A percentile compares a stretch with the other conserved stretches of the same genome.
Evolutionary conservation across 139 green algal species (phyloP).

Genomic region (Micromonas commoda): DNA sequence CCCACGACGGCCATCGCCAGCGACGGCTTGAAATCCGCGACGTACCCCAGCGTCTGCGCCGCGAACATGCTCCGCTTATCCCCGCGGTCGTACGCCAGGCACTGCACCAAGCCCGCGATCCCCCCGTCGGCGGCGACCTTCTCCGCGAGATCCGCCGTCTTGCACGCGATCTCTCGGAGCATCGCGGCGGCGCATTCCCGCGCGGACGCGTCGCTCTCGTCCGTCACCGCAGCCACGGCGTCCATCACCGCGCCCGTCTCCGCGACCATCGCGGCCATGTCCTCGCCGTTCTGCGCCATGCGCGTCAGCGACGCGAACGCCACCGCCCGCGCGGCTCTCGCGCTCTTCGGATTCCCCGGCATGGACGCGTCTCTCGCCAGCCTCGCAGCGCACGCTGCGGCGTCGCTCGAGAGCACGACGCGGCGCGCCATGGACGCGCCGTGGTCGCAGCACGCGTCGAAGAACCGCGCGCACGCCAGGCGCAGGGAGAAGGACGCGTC

Average conservation of each 20-base stretch:
- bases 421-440: background rate
- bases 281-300: background rate
- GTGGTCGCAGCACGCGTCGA: background rate
- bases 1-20: constrained; percentile 37
- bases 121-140: constrained; percentile 30
- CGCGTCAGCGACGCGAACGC: background rate
- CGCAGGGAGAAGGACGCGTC: too few relatives aligned
- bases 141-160: constrained; percentile 41
- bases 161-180: constrained; percentile 28
- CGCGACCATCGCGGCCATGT: background rate
- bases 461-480: too few relatives aligned
- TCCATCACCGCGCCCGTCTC: background rate
- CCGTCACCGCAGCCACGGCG: background rate
- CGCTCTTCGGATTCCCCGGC: too few relatives aligned
- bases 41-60: constrained; percentile 28
- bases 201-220: background rate
- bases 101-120: constrained; percentile 31
- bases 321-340: too few relatives aligned
- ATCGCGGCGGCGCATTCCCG: background rate
- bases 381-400: background rate
- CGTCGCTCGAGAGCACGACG: background rate
- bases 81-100: constrained; percentile 38
- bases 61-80: constrained; percentile 19
- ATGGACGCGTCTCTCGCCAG: background rate
- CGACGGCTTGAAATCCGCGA: constrained; percentile 34